Percentiles rank a stretch among this genome's conserved stretches.
Evolutionary conservation across 768 basidiomycete species (phyloP).

Genomic region (Cystofilobasidium capitatum): DNA sequence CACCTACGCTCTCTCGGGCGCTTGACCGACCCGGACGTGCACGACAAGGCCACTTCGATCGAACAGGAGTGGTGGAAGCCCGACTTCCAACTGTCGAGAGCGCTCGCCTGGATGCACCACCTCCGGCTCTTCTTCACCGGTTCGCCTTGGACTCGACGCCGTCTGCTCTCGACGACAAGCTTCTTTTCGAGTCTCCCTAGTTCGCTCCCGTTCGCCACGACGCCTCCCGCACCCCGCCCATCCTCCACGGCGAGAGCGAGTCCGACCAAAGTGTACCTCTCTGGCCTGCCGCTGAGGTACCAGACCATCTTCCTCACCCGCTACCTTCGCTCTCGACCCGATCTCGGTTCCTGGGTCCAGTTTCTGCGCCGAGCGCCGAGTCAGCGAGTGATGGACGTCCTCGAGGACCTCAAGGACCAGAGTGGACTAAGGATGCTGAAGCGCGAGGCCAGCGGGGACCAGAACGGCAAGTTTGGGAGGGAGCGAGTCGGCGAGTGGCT

Average conservation of each 20-base stretch:
- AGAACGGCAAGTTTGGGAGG: not conserved
- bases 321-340: not conserved
- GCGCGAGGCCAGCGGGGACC: not conserved
- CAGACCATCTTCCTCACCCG: not conserved
- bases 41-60: not conserved
- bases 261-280: not conserved
- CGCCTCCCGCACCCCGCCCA: too few relatives aligned
- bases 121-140: not conserved
- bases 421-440: not conserved
- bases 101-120: not conserved
- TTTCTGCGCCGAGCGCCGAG: not conserved
- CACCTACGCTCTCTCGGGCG: too few relatives aligned
- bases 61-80: not conserved
- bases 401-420: not conserved
- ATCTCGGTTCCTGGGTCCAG: not conserved
- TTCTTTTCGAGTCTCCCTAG: too few relatives aligned
- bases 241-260: not conserved
- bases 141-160: not conserved
- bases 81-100: not conserved
- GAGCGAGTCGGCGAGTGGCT: not conserved
- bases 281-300: not conserved
- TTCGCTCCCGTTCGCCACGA: too few relatives aligned
- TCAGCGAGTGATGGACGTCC: not conserved
- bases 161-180: too few relatives aligned
- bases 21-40: not conserved